phyloP scores from a whole-genome alignment of 257 asterid species.

The Solanum corneliomulleri region DNA sequence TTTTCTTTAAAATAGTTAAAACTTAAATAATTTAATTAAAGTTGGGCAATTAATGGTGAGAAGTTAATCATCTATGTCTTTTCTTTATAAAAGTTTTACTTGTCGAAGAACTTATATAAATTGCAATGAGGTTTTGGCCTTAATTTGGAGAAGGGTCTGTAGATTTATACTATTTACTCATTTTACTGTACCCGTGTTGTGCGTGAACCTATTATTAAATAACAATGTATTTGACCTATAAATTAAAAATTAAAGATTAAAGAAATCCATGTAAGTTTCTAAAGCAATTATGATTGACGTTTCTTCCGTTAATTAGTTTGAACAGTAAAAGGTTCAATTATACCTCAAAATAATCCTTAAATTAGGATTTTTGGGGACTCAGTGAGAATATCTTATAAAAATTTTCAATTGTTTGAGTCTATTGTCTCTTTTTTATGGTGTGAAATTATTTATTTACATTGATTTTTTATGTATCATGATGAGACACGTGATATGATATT shows the following conservation, averaged over 20 bases:
- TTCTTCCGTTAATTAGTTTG: background rate
- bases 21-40: background rate
- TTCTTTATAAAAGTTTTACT: background rate
- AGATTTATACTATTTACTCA: background rate
- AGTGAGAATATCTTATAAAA: background rate
- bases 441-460: background rate
- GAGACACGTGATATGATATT: background rate
- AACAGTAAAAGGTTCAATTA: no score
- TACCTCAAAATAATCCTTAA: background rate
- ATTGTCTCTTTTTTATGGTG: background rate
- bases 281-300: background rate
- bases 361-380: background rate
- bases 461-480: background rate
- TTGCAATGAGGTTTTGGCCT: no score
- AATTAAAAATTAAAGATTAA: no score
- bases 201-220: background rate
- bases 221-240: background rate
- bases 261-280: background rate
- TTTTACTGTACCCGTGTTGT: background rate
- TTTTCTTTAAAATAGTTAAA: background rate
- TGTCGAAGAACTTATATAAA: background rate
- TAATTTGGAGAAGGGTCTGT: background rate
- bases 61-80: background rate
- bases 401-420: no score
- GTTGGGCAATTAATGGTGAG: background rate